Base-by-base conservation (phyloP, 2,329 filamentous ascomycete species). In the Hymenoscyphus linearis region DNA sequence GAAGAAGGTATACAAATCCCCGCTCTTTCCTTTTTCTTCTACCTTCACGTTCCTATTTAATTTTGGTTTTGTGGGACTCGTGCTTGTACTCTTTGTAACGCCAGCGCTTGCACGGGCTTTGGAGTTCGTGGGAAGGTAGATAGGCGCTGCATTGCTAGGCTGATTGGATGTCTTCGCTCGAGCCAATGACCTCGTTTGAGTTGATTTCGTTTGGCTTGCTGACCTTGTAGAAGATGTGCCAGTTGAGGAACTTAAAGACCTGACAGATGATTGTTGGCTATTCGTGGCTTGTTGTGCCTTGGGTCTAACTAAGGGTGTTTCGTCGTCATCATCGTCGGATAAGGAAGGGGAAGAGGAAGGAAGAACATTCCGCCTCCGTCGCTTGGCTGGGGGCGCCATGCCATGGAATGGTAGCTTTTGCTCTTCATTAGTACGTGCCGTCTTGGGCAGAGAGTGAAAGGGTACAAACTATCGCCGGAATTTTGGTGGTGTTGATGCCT, bases 1-100 rank as follows among this genome's bases (percentile, higher is more conserved):
- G 66, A 88, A 88, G 18, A 87, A 76, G 0, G 82, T 79, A 68
- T 80, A 77, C 14, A 88, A 75, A 66, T 87, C 81, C 3, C 78
- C 83, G 6, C 80, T 81, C 64, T 80, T 83, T 4, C 78, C 79
- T 65, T 79, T 83, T 58, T 82, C 81, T 6, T 78, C 77, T 5
- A 72, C 53, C 62, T 78, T 80, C n/a, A 68, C 70, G 75, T 68
- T 74, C 52, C 66, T 65, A 62, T 69, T 74, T 60, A 67, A 60
- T 66, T 79, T 80, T 60, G 78, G 74, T 0, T 82, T 80, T 63
- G 80, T 83, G 16, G 74, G 71, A 62, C 76, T 80, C 64, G 59
- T 66, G 64, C 64, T 73, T 64, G 59, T 66, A 64, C 63, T 73
- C 60, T 67, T 72, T 65, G 47, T 72, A 64, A 56, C 68, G 55